Base-by-base conservation (phyloP, 2,329 filamentous ascomycete genomes). In the Nemania sp. region DNA sequence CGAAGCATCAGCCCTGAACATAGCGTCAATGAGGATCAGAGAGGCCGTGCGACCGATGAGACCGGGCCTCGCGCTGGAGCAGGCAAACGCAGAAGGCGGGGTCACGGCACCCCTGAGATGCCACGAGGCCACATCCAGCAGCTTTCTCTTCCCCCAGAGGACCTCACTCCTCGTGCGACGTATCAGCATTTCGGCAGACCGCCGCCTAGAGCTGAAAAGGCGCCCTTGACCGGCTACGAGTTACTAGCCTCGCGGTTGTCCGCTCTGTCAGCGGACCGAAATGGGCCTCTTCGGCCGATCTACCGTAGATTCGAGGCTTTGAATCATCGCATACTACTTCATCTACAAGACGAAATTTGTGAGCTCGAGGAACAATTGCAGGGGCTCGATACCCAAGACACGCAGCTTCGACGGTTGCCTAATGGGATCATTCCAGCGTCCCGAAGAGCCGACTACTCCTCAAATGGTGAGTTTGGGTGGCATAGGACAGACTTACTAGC, bases 301-400 rank as follows among this genome's bases (percentile, higher is more conserved):
- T 96, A 96, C 69, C 84, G 92, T 37, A 86, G 86, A 52, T 97
- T 97, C 65, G 86, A 90, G 67, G 80, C 83, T 9, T 74, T 96
- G 15, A 92, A 94, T 64, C 91, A 96, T 68, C 86, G 92, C 2
- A 74, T 96, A 2, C 75, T 97, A 2, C 77, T 96, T 0, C 86
- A 94, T 58, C 77, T 96, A 14, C 92, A 96, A 70, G 91, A 96
- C 66, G 90, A 96, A 68, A 82, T 96, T 15, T 78, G 80, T 24
- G 88, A 93, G 63, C 76, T 96, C 31, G 91, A 96, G 70, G 86
- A 91, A 64, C 84, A 92, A 52, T 79, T 97, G 1, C 81, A 83
- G 15, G 76, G 78, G 0, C 72, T 94, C 1, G 92, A 96, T 64
- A 73, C 73, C 17, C 72, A 73, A 1, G 81, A 84, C 61, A 81